Conservation (phyloP, 176 grass and related monocot species). For the Carex myosuroides region DNA sequence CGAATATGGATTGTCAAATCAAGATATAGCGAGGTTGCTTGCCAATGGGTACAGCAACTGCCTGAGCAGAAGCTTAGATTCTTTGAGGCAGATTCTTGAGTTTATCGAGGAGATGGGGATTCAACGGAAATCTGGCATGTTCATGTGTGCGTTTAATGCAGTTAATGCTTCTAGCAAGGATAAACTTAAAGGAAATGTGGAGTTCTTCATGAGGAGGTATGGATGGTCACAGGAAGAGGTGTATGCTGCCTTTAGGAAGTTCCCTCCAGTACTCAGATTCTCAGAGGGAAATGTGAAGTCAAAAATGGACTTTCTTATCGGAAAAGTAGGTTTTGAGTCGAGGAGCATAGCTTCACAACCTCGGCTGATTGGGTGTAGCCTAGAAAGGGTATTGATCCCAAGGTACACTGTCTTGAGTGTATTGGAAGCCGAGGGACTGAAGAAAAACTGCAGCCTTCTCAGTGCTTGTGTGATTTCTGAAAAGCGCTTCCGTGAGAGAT, state of each 20-base stretch:
- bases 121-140: no score
- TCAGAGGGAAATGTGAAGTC: background rate
- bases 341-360: background rate
- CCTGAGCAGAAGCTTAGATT: background rate
- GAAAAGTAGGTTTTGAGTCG: background rate
- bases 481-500: background rate
- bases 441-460: background rate
- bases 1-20: conserved; percentile 12
- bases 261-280: background rate
- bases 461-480: background rate
- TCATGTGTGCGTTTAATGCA: no score
- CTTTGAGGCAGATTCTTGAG: no score
- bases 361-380: background rate
- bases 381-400: conserved; percentile 11
- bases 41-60: background rate
- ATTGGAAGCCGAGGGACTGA: background rate
- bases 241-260: background rate
- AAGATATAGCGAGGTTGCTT: background rate
- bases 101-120: no score
- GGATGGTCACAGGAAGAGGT: no score
- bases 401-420: background rate
- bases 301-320: conserved; percentile 6
- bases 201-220: no score
- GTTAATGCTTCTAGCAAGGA: no score
- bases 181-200: no score